These are phyloP conservation scores for Hypholoma fasciculare DNA, from an alignment of 768 basidiomycete species.

Conservation along the genomic window DNA sequence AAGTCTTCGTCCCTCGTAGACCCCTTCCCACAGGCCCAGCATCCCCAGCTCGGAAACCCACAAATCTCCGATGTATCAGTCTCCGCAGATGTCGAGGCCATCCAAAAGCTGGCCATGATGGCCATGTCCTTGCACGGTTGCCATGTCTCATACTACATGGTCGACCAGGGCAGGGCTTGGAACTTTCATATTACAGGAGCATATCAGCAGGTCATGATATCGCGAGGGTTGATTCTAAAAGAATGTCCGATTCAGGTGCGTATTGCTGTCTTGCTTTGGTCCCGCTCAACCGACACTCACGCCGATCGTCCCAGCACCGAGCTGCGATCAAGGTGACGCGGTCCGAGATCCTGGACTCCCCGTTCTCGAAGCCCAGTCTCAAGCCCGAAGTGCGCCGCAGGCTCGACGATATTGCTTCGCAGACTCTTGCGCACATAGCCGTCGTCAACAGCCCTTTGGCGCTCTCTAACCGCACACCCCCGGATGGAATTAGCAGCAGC, in stretches of 20 bases:
- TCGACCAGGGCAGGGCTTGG: constrained; percentile 75
- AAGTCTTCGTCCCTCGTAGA: constrained; percentile 43
- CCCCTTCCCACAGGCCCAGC: constrained; percentile 36
- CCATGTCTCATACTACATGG: constrained; percentile 76
- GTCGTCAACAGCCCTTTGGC: constrained; percentile 86
- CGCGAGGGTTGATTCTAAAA: constrained; percentile 85
- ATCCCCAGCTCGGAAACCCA: constrained; percentile 36
- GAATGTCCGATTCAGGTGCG: constrained; percentile 84
- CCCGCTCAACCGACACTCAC: constrained; percentile 16
- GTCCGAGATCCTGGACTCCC: constrained; percentile 89
- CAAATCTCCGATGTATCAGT: constrained; percentile 37
- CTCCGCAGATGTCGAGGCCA: constrained; percentile 64
- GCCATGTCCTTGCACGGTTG: constrained; percentile 82
- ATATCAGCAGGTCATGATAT: constrained; percentile 91
- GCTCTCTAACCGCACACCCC: constrained; percentile 73
- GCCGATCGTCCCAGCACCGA: constrained; percentile 57
- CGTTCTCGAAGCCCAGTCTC: constrained; percentile 73
- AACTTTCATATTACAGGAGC: constrained; percentile 90
- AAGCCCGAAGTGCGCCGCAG: constrained; percentile 81
- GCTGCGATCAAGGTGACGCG: constrained; percentile 88
- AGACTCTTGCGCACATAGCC: constrained; percentile 91
- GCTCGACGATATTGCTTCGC: constrained; percentile 92
- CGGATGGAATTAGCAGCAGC: constrained; percentile 73
- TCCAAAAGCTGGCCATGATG: constrained; percentile 76
- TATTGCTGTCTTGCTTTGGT: constrained; percentile 15